phyloP scores from a whole-genome alignment of 176 grass and related monocot genomes.

The Aegilops umbellulata region DNA sequence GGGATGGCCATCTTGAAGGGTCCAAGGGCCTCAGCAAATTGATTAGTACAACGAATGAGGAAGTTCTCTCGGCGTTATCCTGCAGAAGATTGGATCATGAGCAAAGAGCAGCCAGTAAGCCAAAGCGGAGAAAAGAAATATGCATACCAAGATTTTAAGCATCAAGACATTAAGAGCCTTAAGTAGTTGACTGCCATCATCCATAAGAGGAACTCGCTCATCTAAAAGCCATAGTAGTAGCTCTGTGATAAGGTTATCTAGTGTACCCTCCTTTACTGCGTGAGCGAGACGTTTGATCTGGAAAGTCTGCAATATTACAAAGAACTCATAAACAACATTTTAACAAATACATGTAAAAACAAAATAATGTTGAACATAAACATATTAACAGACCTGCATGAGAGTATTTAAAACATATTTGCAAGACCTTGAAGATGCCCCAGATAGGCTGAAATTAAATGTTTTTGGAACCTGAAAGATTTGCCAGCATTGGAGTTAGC shows the following conservation, averaged over 20 bases:
- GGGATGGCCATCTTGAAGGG: constrained; percentile 84
- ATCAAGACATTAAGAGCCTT: constrained; percentile 98
- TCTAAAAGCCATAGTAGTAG: constrained; percentile 99
- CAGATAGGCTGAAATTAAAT: constrained; percentile 96
- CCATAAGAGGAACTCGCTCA: constrained; percentile 97
- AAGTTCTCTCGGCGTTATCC: constrained; percentile 97
- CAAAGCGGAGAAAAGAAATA: constrained; percentile 9
- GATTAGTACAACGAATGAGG: constrained; percentile 93
- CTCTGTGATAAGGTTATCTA: constrained; percentile 97
- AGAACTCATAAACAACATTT: constrained; percentile 6
- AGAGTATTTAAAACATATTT: constrained; percentile 99
- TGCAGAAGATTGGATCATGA: constrained; percentile 42
- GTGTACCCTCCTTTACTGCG: constrained; percentile 85
- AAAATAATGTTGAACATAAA: background rate
- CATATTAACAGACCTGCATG: constrained; percentile 70
- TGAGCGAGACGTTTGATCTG: constrained; percentile 95
- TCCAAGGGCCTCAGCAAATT: constrained; percentile 88
- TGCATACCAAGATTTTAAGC: constrained; percentile 95
- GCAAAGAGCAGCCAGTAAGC: constrained; percentile 26
- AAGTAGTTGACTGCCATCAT: constrained; percentile 95
- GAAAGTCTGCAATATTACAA: constrained; percentile 58
- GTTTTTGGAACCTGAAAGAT: constrained; percentile 81
- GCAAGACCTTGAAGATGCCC: constrained; percentile 95
- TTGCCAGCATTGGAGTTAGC: background rate
- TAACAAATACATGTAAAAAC: background rate